Base-by-base conservation (phyloP, 2,329 filamentous ascomycete species). In the Alternaria atra region DNA sequence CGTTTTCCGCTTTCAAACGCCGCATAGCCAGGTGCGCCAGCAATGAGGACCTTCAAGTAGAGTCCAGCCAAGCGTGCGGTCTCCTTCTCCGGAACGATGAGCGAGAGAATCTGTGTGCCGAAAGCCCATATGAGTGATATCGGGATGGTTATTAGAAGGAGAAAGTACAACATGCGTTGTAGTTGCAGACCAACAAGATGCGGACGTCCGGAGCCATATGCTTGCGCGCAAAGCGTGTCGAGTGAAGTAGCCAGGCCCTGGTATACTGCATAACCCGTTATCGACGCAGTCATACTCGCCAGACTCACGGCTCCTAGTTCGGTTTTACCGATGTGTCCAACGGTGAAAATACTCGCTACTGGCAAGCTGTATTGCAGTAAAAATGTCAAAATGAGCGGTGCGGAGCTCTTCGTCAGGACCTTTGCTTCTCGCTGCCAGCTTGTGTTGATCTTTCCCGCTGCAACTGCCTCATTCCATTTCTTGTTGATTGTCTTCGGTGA, bases 181-280 rank as follows among this genome's bases (percentile, higher is more conserved):
- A 92, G 85, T 71, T 95, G 92, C 55, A 95, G 78, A 2, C 92
- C 94, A 60, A 98, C 94, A 5, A 98, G 86, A 68, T 94, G 91
- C 75, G 91, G 96, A 76, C 91, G 91, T 0, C 94, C 94, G 0
- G 92, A 96, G 2, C 95, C 94, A 75, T 96, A 98, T 0, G 95
- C 94, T 79, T 98, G 94, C 0, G 94, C 88, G 77, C 94, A 97
- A 2, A 98, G 87, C 0, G 94, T 98, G 79, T 98, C 94, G 37
- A 98, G 84, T 65, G 90, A 92, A 5, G 94, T 98, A 1, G 93
- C 90, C 13, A 98, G 84, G n/a, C 93, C 82, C 67, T 83, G 81
- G 52, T 82, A 83, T 13, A 83, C 79, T 1, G 81, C 77, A 60
- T 82, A 83, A 1, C 82, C 82, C 3, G 82, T 84, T 29, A 84